A percentile compares a stretch with the other conserved stretches of the same genome.
phyloP scores from a whole-genome alignment of 371 early-diverging fungal genomes.

The Quaeritorhiza haematococci region DNA sequence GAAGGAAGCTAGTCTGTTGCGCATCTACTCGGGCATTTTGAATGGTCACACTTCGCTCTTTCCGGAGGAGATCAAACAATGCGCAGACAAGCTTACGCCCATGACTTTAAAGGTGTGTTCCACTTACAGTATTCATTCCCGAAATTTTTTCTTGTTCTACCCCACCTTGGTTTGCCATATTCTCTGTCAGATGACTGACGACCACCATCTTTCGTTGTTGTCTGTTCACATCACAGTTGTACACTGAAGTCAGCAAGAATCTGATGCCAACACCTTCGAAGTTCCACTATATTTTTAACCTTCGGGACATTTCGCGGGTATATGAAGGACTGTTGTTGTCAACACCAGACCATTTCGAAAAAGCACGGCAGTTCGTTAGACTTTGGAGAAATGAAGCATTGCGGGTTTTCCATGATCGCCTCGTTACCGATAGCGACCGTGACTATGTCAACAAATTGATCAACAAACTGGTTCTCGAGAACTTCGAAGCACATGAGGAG shows the following conservation, averaged over 20 bases:
- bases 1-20: slow-evolving; percentile 35
- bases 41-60: slow-evolving; percentile 46
- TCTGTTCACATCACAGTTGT: slow-evolving; percentile 32
- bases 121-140: not conserved
- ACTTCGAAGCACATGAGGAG: slow-evolving; percentile 46
- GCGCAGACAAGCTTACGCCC: slow-evolving; percentile 8
- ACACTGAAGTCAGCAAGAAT: slow-evolving; percentile 40
- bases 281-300: slow-evolving; percentile 60
- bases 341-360: slow-evolving; percentile 45
- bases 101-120: slow-evolving; percentile 14
- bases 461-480: slow-evolving; percentile 42
- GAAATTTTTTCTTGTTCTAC: not conserved
- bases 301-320: slow-evolving; percentile 56
- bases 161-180: not conserved
- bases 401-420: slow-evolving; percentile 51
- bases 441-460: slow-evolving; percentile 44
- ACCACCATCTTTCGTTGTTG: slow-evolving; percentile 31
- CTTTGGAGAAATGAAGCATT: slow-evolving; percentile 53
- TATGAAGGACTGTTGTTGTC: slow-evolving; percentile 48
- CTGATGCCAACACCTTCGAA: slow-evolving; percentile 55
- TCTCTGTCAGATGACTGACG: slow-evolving; percentile 31
- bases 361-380: slow-evolving; percentile 36
- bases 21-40: slow-evolving; percentile 45
- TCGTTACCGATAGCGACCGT: slow-evolving; percentile 44
- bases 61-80: slow-evolving; percentile 28